phyloP scores from a whole-genome alignment of 2,329 filamentous ascomycete species.

The Alternaria gansuensis region DNA sequence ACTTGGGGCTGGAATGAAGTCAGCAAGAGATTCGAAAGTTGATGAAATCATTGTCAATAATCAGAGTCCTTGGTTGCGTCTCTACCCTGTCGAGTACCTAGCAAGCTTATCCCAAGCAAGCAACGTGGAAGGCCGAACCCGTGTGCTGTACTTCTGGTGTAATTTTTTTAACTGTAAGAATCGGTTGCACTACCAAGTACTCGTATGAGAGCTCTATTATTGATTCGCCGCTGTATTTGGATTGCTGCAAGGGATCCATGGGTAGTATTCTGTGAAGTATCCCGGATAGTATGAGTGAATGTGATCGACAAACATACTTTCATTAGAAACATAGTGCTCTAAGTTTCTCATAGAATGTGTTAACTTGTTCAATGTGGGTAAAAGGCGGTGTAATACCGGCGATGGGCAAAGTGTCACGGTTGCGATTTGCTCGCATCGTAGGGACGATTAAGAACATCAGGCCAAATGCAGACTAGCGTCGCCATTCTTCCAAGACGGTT shows the following conservation, averaged over 20 bases:
- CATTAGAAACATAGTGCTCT: too few species aligned
- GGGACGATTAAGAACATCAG: neutral
- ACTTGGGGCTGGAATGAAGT: neutral
- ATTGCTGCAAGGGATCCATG: neutral
- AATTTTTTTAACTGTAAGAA: neutral
- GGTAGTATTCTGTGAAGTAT: neutral
- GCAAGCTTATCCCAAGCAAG: neutral
- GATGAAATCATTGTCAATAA: neutral
- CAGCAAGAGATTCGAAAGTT: neutral
- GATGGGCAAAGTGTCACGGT: neutral
- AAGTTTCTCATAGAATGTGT: too few species aligned
- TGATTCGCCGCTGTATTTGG: neutral
- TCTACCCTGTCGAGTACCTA: neutral
- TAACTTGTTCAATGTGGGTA: neutral
- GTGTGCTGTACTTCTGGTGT: neutral
- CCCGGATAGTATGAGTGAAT: neutral
- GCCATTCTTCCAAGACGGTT: neutral
- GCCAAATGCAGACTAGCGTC: neutral
- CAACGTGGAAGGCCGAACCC: neutral
- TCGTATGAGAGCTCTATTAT: neutral
- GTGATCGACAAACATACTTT: too few species aligned
- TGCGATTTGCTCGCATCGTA: neutral
- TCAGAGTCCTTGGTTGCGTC: neutral
- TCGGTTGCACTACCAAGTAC: neutral
- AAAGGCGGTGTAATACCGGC: neutral